Evolutionary conservation across 106 monocot species (phyloP).

Genomic region (Iris macrosiphon): DNA sequence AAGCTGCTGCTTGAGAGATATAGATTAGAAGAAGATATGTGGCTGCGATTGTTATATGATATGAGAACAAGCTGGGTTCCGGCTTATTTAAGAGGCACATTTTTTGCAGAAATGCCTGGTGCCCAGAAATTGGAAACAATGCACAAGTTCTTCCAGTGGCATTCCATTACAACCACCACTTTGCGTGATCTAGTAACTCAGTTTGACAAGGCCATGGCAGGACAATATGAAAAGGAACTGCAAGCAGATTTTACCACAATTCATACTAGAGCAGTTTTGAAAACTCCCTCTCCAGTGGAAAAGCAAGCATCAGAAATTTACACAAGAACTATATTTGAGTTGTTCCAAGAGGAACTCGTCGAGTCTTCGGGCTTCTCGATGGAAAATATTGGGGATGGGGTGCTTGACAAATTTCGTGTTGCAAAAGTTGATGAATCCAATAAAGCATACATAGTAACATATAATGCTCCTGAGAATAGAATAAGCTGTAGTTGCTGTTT

Average conservation of each 20-base stretch:
- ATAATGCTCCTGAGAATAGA: slow-evolving; percentile 40
- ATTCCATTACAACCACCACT: slow-evolving; percentile 69
- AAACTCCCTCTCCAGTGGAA: slow-evolving; percentile 76
- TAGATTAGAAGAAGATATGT: slow-evolving; percentile 35
- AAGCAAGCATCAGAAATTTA: slow-evolving; percentile 96
- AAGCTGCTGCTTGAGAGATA: slow-evolving; percentile 40
- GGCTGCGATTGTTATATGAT: slow-evolving; percentile 51
- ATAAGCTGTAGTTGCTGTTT: slow-evolving; percentile 68
- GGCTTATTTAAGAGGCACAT: slow-evolving; percentile 48
- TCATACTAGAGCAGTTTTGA: slow-evolving; percentile 54
- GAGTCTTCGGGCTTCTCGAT: slow-evolving; percentile 45
- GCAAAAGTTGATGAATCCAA: slow-evolving; percentile 33
- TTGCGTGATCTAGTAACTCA: slow-evolving; percentile 58
- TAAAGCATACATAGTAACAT: slow-evolving; percentile 37
- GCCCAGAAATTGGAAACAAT: slow-evolving; percentile 52
- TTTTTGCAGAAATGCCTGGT: slow-evolving; percentile 59
- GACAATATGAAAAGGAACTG: slow-evolving; percentile 71
- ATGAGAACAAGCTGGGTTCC: slow-evolving; percentile 81
- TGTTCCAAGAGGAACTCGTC: slow-evolving; percentile 77
- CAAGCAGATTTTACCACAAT: slow-evolving; percentile 52
- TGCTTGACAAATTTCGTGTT: slow-evolving; percentile 48
- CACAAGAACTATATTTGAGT: slow-evolving; percentile 70
- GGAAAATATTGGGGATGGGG: slow-evolving; percentile 66
- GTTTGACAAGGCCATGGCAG: slow-evolving; percentile 85
- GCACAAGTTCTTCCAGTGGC: slow-evolving; percentile 77